Percentiles rank a stretch among this genome's conserved stretches.
Conservation (phyloP, 2,329 filamentous ascomycete genomes). For the Penicillium fuscoglaucum region DNA sequence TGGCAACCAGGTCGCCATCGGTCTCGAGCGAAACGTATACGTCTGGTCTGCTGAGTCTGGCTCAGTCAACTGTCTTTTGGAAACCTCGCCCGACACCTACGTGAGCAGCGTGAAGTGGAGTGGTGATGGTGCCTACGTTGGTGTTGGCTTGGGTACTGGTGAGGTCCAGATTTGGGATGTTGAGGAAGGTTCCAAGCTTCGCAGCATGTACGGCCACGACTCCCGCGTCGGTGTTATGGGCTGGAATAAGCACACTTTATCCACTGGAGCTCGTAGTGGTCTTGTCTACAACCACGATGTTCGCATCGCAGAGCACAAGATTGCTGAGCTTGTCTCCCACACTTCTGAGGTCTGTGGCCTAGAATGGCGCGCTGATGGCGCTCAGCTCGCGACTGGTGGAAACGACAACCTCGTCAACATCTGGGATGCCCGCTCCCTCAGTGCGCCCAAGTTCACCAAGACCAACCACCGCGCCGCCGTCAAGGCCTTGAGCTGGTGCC, state of each 20-base stretch:
- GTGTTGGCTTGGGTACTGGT: slow-evolving; percentile 89
- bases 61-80: slow-evolving; percentile 81
- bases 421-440: slow-evolving; percentile 93
- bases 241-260: slow-evolving; percentile 98
- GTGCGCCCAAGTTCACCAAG: slow-evolving; percentile 97
- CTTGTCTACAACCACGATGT: slow-evolving; percentile 99
- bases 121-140: slow-evolving; percentile 92
- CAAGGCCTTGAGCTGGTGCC: slow-evolving; percentile 98
- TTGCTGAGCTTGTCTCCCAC: slow-evolving; percentile 94
- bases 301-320: slow-evolving; percentile 95
- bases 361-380: slow-evolving; percentile 95
- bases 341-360: slow-evolving; percentile 97
- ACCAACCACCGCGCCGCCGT: slow-evolving; percentile 99
- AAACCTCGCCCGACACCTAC: slow-evolving; percentile 87
- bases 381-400: slow-evolving; percentile 93
- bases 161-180: slow-evolving; percentile 99
- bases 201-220: slow-evolving; percentile 98
- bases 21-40: slow-evolving; percentile 94
- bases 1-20: slow-evolving; percentile 96
- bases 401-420: slow-evolving; percentile 99
- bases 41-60: slow-evolving; percentile 98
- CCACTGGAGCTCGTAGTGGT: slow-evolving; percentile 89
- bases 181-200: slow-evolving; percentile 88
- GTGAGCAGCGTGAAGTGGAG: slow-evolving; percentile 99
- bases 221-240: slow-evolving; percentile 97